Percentiles rank a stretch among this genome's conserved stretches.
phyloP scores from a whole-genome alignment of 495 filamentous ascomycete species.

The Penicillium subrubescens region DNA sequence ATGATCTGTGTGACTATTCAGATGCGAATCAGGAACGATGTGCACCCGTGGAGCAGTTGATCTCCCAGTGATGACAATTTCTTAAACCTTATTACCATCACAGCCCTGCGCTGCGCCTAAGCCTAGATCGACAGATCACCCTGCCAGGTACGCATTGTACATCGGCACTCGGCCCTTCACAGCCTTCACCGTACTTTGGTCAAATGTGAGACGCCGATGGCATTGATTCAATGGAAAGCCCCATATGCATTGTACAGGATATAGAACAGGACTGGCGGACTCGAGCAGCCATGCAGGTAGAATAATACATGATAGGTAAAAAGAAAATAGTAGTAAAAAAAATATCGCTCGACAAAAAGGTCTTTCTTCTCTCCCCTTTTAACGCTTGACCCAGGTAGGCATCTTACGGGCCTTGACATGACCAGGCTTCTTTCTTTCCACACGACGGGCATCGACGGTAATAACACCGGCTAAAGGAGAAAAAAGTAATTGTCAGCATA shows the following conservation, averaged over 20 bases:
- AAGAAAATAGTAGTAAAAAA: slow-evolving; percentile 16
- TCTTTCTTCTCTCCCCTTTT: slow-evolving; percentile 16
- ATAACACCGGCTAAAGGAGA: slow-evolving; percentile 75
- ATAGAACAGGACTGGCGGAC: slow-evolving; percentile 32
- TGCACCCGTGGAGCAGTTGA: neutral
- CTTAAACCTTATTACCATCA: neutral
- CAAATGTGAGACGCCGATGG: neutral
- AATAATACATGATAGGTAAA: slow-evolving; percentile 35
- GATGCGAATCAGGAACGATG: neutral
- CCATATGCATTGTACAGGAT: slow-evolving; percentile 41
- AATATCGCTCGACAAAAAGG: slow-evolving; percentile 20
- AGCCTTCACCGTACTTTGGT: neutral
- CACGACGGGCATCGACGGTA: slow-evolving; percentile 85
- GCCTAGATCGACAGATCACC: neutral
- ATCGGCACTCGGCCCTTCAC: neutral
- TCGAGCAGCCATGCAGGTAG: slow-evolving; percentile 27
- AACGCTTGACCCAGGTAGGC: slow-evolving; percentile 94
- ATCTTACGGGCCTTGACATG: slow-evolving; percentile 96
- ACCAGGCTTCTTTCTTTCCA: slow-evolving; percentile 98
- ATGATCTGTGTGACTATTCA: neutral
- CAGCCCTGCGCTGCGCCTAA: neutral
- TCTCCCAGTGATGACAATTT: neutral
- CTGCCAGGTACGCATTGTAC: neutral
- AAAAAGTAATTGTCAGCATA: slow-evolving; percentile 5
- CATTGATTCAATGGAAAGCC: slow-evolving; percentile 18